Evolutionary conservation across 345 rosid species (phyloP), one percentile per base, ranked within the genome.

Genomic region (Nephelium lappaceum): DNA sequence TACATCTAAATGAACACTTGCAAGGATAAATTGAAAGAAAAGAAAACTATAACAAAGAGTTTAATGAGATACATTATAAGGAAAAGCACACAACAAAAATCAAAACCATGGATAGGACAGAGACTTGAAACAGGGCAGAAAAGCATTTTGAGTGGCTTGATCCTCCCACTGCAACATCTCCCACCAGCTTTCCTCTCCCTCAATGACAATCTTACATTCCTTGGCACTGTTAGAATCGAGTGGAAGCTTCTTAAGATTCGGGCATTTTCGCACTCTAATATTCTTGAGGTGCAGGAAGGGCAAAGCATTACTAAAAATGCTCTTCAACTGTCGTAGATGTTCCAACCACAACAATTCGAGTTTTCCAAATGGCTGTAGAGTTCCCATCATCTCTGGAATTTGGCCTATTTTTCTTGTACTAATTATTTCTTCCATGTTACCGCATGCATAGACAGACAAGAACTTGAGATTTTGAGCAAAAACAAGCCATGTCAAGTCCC

Each of bases 401-500:
- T 62, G 64, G 36, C 11, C 63, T 24, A 49, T 62, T 62, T 62
- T 42, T 23, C 11, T 14, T 67, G 11, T 18, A 55, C 73, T 42
- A 16, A 79, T 65, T 18, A 79, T 27, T 67, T 73, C 73, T 57
- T 55, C 63, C 47, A 79, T 51, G 6, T 42, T 14, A 9, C 3
- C 2, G 25, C 72, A 66, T 0, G 3, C 0, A 0, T 7, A 5
- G 11, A 79, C 39, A 2, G 1, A 5, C 53, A 79, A 19, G 16
- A 8, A 1, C 24, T 36, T 57, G 41, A 79, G 51, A 25, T 65
- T 64, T 11, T 57, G 77, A 18, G 77, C 77, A 39, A 73, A 42
- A 64, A 62, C 18, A 51, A 78, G 72, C 77, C 76, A 78, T 19
- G 62, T 78, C 77, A 71, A 31, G 45, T 78, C 63, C 49, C 39